phyloP scores from a whole-genome alignment of 257 asterid species.

The Ligustrum vulgare region DNA sequence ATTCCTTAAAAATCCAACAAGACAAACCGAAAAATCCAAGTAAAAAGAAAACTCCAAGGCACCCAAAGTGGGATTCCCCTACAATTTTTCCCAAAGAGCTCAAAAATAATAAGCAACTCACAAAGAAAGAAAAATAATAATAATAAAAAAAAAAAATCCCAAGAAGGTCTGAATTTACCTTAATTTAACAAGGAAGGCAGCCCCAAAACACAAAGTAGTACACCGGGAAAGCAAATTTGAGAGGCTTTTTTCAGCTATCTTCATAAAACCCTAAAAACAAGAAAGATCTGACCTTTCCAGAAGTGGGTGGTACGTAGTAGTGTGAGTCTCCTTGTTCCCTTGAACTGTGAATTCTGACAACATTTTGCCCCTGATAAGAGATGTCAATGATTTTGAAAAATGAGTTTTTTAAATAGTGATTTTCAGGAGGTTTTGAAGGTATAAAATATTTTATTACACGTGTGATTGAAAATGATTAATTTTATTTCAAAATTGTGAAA shows the following conservation, averaged over 20 bases:
- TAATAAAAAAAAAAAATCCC: too few species aligned
- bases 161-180: constrained; percentile 32
- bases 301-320: too few species aligned
- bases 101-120: constrained; percentile 12
- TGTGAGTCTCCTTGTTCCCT: constrained; percentile 13
- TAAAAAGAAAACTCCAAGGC: constrained; percentile 11
- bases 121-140: too few species aligned
- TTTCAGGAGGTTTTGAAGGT: too few species aligned
- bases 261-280: background rate
- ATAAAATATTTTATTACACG: too few species aligned
- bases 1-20: constrained; percentile 4
- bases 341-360: constrained; percentile 35
- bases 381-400: too few species aligned
- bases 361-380: too few species aligned
- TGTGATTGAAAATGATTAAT: too few species aligned
- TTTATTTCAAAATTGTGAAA: too few species aligned
- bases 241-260: constrained; percentile 23
- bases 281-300: background rate
- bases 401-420: too few species aligned
- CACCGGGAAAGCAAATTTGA: constrained; percentile 18
- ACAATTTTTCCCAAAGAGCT: constrained; percentile 1
- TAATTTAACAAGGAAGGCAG: constrained; percentile 26
- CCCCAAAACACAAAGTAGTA: constrained; percentile 19
- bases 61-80: background rate
- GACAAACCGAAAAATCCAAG: constrained; percentile 17